Percentiles rank a stretch among this genome's conserved stretches.
These are phyloP conservation scores for Ilex asprella DNA, from an alignment of 257 asterid species.

Conservation along the genomic window DNA sequence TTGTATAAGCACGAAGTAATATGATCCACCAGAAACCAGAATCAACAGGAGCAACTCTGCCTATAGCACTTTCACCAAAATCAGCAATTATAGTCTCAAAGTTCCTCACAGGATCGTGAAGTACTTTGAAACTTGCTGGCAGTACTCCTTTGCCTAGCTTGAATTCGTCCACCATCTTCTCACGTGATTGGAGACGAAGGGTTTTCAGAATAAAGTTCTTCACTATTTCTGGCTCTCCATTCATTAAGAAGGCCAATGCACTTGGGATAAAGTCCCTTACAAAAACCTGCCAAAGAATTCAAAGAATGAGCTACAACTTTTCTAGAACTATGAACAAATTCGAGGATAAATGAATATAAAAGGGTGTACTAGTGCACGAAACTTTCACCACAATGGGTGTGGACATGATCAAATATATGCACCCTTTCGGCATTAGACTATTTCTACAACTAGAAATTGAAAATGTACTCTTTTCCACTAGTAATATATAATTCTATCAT, in stretches of 20 bases:
- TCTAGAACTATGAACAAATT: neutral
- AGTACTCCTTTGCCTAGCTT: constrained; percentile 86
- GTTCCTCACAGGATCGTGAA: constrained; percentile 74
- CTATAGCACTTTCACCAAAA: constrained; percentile 92
- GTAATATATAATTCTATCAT: too few relatives aligned
- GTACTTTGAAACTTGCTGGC: constrained; percentile 96
- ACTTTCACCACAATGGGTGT: too few relatives aligned
- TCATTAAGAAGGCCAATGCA: constrained; percentile 88
- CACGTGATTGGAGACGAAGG: constrained; percentile 86
- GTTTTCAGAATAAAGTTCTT: constrained; percentile 80
- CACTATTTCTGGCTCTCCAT: constrained; percentile 94
- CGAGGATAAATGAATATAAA: too few relatives aligned
- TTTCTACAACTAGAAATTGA: too few relatives aligned
- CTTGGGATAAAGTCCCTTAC: constrained; percentile 93
- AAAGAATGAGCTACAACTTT: neutral
- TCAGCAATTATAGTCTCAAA: constrained; percentile 79
- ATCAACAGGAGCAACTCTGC: constrained; percentile 96
- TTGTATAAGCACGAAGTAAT: constrained; percentile 83
- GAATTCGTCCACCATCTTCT: constrained; percentile 85
- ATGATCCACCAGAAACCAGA: constrained; percentile 99
- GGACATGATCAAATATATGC: too few relatives aligned
- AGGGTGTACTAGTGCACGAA: too few relatives aligned
- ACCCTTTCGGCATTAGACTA: too few relatives aligned
- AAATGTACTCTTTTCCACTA: too few relatives aligned
- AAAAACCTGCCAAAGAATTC: constrained; percentile 46